A percentile compares a stretch with the other conserved stretches of the same genome.
These are phyloP conservation scores for Venturia aucupariae DNA, from an alignment of 2,329 filamentous ascomycete species.

Conservation along the genomic window DNA sequence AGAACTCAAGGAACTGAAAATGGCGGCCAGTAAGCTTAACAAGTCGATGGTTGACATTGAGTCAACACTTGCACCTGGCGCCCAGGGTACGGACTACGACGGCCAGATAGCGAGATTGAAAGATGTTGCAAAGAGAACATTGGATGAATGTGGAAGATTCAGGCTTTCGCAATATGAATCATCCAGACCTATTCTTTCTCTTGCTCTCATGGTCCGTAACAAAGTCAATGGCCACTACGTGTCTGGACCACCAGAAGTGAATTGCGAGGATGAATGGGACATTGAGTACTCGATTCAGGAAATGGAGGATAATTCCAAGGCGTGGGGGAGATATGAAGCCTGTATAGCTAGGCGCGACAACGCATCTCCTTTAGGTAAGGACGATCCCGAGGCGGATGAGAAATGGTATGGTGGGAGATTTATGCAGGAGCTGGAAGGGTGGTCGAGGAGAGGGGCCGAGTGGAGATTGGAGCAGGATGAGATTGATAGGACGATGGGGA, in stretches of 20 bases:
- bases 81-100: background rate
- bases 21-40: background rate
- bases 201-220: conserved; percentile 65
- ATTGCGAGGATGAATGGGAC: conserved; percentile 48
- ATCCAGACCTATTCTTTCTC: conserved; percentile 44
- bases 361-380: conserved; percentile 29
- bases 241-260: conserved; percentile 47
- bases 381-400: conserved; percentile 33
- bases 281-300: conserved; percentile 73
- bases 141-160: background rate
- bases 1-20: background rate
- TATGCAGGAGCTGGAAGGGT: conserved; percentile 39
- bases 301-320: conserved; percentile 36
- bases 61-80: background rate
- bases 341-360: conserved; percentile 19
- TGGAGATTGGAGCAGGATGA: conserved; percentile 49
- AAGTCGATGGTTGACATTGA: background rate
- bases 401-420: conserved; percentile 35
- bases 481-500: conserved; percentile 32
- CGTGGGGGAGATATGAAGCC: conserved; percentile 45
- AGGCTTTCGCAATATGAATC: conserved; percentile 3
- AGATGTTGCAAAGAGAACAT: conserved; percentile 4
- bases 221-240: conserved; percentile 59
- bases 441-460: conserved; percentile 50
- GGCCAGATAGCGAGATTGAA: background rate